Conservation (phyloP, 495 filamentous ascomycete species). For the Talaromyces borbonicus region DNA sequence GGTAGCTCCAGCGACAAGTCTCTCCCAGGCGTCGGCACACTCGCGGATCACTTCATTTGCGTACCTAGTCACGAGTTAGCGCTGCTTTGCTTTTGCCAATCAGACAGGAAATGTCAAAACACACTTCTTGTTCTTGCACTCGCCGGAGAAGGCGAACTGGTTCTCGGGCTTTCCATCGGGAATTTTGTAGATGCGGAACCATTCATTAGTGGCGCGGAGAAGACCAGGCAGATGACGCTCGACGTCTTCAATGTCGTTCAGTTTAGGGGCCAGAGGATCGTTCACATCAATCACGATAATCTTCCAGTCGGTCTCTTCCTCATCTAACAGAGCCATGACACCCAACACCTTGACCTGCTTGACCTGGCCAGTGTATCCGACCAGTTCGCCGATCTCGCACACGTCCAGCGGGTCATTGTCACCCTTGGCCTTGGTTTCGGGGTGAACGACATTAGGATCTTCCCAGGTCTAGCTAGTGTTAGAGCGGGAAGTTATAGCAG, state of each 20-base stretch:
- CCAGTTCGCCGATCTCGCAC: constrained; percentile 98
- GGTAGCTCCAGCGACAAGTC: constrained; percentile 82
- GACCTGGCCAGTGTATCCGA: constrained; percentile 88
- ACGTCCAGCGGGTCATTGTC: constrained; percentile 99
- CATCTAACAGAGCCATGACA: constrained; percentile 97
- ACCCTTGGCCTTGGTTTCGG: constrained; percentile 99
- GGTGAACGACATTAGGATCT: constrained; percentile 89
- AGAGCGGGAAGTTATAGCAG: constrained; percentile 6
- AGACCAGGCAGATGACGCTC: constrained; percentile 97
- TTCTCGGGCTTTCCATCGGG: constrained; percentile 99
- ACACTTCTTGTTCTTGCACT: constrained; percentile 98
- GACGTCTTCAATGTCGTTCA: constrained; percentile 98
- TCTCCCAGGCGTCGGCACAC: constrained; percentile 95
- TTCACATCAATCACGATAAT: constrained; percentile 98
- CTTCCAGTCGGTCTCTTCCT: constrained; percentile 99
- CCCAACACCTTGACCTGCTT: constrained; percentile 99
- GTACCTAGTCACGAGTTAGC: constrained; percentile 47
- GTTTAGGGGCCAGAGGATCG: constrained; percentile 89
- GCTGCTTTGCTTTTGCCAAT: constrained; percentile 17
- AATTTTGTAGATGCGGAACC: constrained; percentile 99
- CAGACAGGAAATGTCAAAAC: neutral
- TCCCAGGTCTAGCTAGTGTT: constrained; percentile 76
- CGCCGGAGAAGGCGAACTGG: constrained; percentile 99
- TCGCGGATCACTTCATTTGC: constrained; percentile 90
- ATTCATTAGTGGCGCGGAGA: constrained; percentile 96